These are phyloP conservation scores for Phellopilus nigrolimitatus DNA, from an alignment of 1,284 basidiomycete genomes.

Conservation along the genomic window DNA sequence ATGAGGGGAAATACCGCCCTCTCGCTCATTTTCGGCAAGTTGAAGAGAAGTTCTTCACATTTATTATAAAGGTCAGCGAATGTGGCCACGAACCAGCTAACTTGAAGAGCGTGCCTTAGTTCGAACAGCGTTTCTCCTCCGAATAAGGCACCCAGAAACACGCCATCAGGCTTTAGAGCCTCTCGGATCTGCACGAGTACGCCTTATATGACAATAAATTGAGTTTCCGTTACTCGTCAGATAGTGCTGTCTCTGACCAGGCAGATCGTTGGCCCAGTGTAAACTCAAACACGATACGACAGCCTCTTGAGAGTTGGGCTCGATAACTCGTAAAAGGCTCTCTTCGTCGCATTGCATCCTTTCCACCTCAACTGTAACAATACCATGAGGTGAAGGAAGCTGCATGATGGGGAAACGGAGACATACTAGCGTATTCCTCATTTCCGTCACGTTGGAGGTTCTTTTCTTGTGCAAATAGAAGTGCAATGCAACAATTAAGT, in stretches of 20 bases:
- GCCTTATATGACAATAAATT: conserved; percentile 41
- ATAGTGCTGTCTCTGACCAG: conserved; percentile 48
- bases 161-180: conserved; percentile 85
- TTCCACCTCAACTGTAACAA: conserved; percentile 60
- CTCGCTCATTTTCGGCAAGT: conserved; percentile 89
- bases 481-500: neutral
- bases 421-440: conserved; percentile 68
- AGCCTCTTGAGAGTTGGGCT: conserved; percentile 80
- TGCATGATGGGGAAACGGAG: conserved; percentile 5
- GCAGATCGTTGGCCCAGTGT: conserved; percentile 98
- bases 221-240: neutral
- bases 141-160: conserved; percentile 92
- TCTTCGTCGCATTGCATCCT: conserved; percentile 79
- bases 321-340: conserved; percentile 56
- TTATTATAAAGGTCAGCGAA: neutral
- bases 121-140: conserved; percentile 98
- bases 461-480: conserved; percentile 39
- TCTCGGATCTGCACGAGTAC: conserved; percentile 86
- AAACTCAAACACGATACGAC: conserved; percentile 88
- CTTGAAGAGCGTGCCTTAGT: too few species aligned
- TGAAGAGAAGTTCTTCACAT: conserved; percentile 71
- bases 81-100: conserved; percentile 38
- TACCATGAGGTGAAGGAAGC: conserved; percentile 12
- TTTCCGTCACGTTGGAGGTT: conserved; percentile 71
- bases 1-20: conserved; percentile 93